Base-by-base conservation (phyloP, 192 early-diverging fungal genomes). In the Dispira simplex region DNA sequence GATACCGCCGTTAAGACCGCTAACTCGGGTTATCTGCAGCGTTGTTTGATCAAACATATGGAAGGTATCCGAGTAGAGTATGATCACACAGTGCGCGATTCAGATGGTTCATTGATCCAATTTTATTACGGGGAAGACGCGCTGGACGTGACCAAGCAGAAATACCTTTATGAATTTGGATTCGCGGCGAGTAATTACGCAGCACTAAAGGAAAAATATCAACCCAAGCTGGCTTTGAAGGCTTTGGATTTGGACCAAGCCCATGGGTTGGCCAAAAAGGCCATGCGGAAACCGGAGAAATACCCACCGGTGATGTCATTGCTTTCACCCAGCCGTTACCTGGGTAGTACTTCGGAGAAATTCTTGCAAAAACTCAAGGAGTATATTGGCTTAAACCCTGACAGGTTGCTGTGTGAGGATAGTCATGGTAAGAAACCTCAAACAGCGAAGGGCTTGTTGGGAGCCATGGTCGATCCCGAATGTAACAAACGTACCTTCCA, bases 1-100 rank as follows among this genome's bases (percentile, higher is more conserved):
- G 97, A 99, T 79, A 99, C 97, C 10, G 97, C 97, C 64, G 97
- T 99, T 72, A 99, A 99, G 79, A 99, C 97, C 0, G 93, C 95
- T 52, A 86, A 92, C 65, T 98, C 97, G 16, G 97, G 97, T 43
- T 99, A 99, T 70, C 75, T 99, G 64, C 97, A 99, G 74, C 90
- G 97, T 70, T 98, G 97, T 79, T 81, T 99, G 65, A 95, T 99
- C 71, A 99, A 99, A 81, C 93, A 95, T 66, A 72, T 99, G 70
- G 97, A 99, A 80, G 91, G 94, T 53, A 77, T 98, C 51, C 76
- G 75, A 51, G 95, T 98, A 0, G 86, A 93, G 68, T 99, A 99
- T 74, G 97, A 99, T 73, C 86, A 93, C 70, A 94, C 95, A 8
- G 97, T 99, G 46, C 88, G 97, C 49, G 94, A 99, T 67, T 69